Evolutionary conservation across 208 protist species (phyloP).

Genomic region (Leishmania mexicana): DNA sequence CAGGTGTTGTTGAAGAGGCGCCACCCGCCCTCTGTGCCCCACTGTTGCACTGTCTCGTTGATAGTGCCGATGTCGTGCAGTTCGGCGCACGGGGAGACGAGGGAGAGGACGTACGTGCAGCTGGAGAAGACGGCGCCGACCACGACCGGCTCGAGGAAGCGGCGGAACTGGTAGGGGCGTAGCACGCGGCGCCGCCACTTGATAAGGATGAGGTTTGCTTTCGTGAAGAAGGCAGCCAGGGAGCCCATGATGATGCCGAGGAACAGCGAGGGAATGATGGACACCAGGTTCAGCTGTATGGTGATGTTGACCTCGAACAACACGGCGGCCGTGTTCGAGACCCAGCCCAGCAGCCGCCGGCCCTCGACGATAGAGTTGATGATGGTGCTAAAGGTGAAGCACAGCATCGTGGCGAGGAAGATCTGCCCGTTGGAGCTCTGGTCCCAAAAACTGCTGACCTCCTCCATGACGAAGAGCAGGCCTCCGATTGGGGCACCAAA

Average conservation of each 20-base stretch:
- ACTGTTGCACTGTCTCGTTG: constrained; percentile 52
- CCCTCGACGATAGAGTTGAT: constrained; percentile 83
- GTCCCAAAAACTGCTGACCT: constrained; percentile 93
- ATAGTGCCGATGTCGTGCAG: constrained; percentile 36
- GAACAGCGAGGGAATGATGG: constrained; percentile 86
- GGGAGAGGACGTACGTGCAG: constrained; percentile 56
- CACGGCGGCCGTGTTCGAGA: constrained; percentile 82
- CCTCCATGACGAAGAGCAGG: constrained; percentile 96
- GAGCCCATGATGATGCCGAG: constrained; percentile 84
- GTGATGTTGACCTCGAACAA: constrained; percentile 90
- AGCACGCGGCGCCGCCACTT: constrained; percentile 69
- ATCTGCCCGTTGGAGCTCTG: constrained; percentile 91
- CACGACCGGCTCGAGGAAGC: constrained; percentile 76
- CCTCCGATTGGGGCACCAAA: constrained; percentile 96
- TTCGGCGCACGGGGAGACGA: constrained; percentile 46
- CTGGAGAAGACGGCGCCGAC: constrained; percentile 58
- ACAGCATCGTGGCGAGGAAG: constrained; percentile 94
- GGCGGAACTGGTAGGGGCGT: constrained; percentile 49
- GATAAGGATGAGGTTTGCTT: constrained; percentile 83
- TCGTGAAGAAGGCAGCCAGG: constrained; percentile 89
- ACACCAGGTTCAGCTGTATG: constrained; percentile 83
- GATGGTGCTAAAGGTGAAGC: constrained; percentile 81
- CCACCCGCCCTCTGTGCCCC: constrained; percentile 66
- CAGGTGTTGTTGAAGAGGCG: constrained; percentile 82
- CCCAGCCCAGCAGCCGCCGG: constrained; percentile 74